Evolutionary conservation across 495 filamentous ascomycete species (phyloP).

Genomic region (Jackrogersella multiformis): DNA sequence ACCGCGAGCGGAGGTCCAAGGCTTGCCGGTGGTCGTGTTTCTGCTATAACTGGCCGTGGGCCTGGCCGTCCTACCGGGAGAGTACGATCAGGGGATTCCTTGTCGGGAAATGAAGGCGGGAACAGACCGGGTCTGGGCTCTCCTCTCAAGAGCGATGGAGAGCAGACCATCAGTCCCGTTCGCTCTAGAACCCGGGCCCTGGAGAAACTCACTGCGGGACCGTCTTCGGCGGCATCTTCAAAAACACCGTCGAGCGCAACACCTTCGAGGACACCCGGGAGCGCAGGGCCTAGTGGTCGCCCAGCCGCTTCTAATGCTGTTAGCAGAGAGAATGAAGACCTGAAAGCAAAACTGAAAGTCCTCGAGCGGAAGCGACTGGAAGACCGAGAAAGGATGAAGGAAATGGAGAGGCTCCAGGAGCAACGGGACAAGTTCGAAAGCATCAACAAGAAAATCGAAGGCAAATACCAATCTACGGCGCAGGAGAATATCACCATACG

Average conservation of each 20-base stretch:
- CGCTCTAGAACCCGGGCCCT: conserved; percentile 54
- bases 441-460: conserved; percentile 91
- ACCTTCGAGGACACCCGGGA: conserved; percentile 32
- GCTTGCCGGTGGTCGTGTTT: conserved; percentile 48
- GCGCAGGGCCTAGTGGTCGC: conserved; percentile 40
- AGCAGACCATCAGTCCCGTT: conserved; percentile 59
- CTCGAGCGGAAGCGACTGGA: conserved; percentile 85
- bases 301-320: conserved; percentile 51
- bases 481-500: conserved; percentile 80
- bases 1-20: conserved; percentile 45
- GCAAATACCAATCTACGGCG: conserved; percentile 87
- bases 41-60: conserved; percentile 46
- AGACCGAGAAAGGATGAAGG: conserved; percentile 87
- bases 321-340: conserved; percentile 76
- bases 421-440: conserved; percentile 87
- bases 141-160: conserved; percentile 53
- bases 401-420: conserved; percentile 75
- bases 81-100: conserved; percentile 53
- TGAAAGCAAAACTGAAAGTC: conserved; percentile 79
- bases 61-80: conserved; percentile 50
- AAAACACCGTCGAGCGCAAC: conserved; percentile 42
- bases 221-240: conserved; percentile 42
- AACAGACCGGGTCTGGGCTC: conserved; percentile 49
- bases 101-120: conserved; percentile 51
- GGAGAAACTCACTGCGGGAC: conserved; percentile 53